A percentile compares a stretch with the other conserved stretches of the same genome.
These are phyloP conservation scores for Aspergillus bertholletiae DNA, from an alignment of 495 filamentous ascomycete genomes.

Conservation along the genomic window DNA sequence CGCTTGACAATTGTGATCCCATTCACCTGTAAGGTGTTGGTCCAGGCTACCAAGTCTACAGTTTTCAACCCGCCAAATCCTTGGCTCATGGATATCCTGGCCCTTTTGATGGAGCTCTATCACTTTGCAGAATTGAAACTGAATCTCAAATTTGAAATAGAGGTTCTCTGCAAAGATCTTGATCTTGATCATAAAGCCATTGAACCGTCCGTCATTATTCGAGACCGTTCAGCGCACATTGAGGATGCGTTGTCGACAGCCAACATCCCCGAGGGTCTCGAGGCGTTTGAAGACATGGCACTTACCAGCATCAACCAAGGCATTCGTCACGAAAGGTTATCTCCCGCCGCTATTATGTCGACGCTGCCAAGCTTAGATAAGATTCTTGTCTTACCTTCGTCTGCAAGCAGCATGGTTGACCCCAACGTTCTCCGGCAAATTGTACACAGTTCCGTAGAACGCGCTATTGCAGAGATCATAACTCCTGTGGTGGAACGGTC, in stretches of 20 bases:
- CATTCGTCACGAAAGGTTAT: slow-evolving; percentile 67
- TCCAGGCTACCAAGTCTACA: slow-evolving; percentile 76
- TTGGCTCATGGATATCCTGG: slow-evolving; percentile 93
- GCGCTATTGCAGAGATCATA: slow-evolving; percentile 91
- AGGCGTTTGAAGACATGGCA: slow-evolving; percentile 74
- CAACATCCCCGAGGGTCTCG: slow-evolving; percentile 63
- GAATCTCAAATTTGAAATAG: slow-evolving; percentile 96
- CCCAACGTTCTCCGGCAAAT: slow-evolving; percentile 73
- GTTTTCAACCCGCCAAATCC: slow-evolving; percentile 95
- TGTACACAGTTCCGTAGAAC: slow-evolving; percentile 75
- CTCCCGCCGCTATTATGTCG: slow-evolving; percentile 67
- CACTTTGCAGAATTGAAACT: slow-evolving; percentile 88
- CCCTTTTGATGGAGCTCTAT: slow-evolving; percentile 85
- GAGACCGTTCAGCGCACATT: slow-evolving; percentile 57
- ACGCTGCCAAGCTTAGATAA: slow-evolving; percentile 75
- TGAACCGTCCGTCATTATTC: slow-evolving; percentile 76
- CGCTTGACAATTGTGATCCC: slow-evolving; percentile 88
- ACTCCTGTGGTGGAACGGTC: slow-evolving; percentile 95
- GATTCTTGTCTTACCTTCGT: slow-evolving; percentile 68
- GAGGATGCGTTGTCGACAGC: slow-evolving; percentile 56
- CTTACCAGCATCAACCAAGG: slow-evolving; percentile 66
- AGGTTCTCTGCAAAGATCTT: slow-evolving; percentile 92
- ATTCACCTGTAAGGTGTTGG: slow-evolving; percentile 92
- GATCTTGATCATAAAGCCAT: slow-evolving; percentile 81
- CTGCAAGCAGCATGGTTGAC: slow-evolving; percentile 68